Base-by-base conservation (phyloP, 1,284 basidiomycete genomes). In the Ceratobasidium sp. region DNA sequence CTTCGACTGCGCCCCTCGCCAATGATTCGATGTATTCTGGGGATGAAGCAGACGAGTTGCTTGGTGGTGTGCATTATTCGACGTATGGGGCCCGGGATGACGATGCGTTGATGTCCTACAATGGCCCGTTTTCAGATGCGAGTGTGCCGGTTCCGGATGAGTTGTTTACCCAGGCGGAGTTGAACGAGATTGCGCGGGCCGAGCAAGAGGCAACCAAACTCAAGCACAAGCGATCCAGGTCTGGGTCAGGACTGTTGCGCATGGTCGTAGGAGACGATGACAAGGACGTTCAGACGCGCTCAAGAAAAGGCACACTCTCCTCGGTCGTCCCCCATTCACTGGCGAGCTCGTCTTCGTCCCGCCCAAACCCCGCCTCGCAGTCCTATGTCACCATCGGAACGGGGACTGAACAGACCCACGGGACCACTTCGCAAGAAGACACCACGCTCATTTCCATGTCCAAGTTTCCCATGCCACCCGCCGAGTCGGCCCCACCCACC, bases 51-150 rank as follows among this genome's bases (percentile, higher is more conserved):
- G 47, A 65, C 22, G 62, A 65, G 38, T 5, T 29, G 15, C 22
- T 65, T 15, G 62, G 62, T 5, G 62, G 62, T 25, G 62, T 65
- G 15, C 47, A 65, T 31, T 65, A 65, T 22, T 53, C 62, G 35
- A 65, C 62, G 8, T 65, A 65, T 40, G 62, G 62, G 25, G 45
- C 49, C 27, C 62, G 62, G 1, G 32, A 6, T 1, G 53, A 49
- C 8, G 22, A 53, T 15, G 40, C n/a, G n/a, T n/a, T n/a, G n/a
- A n/a, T n/a, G n/a, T n/a, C 54, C 12, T 65, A 54, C 43, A 35
- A 65, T 15, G 49, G 20, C 17, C 62, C 62, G 8, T 65, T 65
- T 31, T 31, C 62, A 10, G 32, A 34, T 5, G 13, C 43, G 3
- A 17, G 32, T 10, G 62, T 65, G 4, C 62, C 50, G 5, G 50